phyloP scores from a whole-genome alignment of 148 eudicot species.

The Vaccinium vitisidaea region DNA sequence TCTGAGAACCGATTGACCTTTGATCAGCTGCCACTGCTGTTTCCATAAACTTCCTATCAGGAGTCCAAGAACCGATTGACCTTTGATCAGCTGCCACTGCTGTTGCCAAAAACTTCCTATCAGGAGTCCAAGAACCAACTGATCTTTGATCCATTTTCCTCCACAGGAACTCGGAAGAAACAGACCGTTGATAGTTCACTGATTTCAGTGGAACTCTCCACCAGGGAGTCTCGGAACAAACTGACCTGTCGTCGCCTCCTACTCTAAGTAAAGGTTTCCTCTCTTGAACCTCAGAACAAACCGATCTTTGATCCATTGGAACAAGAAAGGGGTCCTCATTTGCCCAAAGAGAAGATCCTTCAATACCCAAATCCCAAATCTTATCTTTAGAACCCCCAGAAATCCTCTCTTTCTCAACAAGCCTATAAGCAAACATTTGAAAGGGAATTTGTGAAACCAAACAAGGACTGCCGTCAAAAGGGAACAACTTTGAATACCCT shows the following conservation, averaged over 20 bases:
- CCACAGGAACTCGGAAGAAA: slow-evolving; percentile 30
- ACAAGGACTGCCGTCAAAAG: slow-evolving; percentile 17
- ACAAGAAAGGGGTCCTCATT: slow-evolving; percentile 32
- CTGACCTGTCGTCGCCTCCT: slow-evolving; percentile 34
- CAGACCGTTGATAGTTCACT: slow-evolving; percentile 16
- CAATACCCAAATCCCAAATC: slow-evolving; percentile 54
- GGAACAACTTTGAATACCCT: slow-evolving; percentile 36
- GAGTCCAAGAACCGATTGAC: slow-evolving; percentile 18
- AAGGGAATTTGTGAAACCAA: slow-evolving; percentile 51
- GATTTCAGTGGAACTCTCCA: neutral
- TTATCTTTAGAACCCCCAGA: slow-evolving; percentile 30
- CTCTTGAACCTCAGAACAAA: slow-evolving; percentile 45
- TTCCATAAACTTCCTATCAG: slow-evolving; percentile 14
- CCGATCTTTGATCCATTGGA: slow-evolving; percentile 57
- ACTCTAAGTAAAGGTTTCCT: slow-evolving; percentile 10
- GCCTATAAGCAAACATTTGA: slow-evolving; percentile 54
- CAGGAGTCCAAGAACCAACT: slow-evolving; percentile 19
- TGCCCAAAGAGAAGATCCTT: slow-evolving; percentile 22
- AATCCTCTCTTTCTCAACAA: slow-evolving; percentile 52
- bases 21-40: slow-evolving; percentile 11
- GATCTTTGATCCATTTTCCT: slow-evolving; percentile 15
- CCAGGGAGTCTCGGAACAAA: slow-evolving; percentile 30
- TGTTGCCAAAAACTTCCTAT: slow-evolving; percentile 6
- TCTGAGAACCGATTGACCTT: slow-evolving; percentile 15
- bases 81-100: slow-evolving; percentile 14